These are phyloP conservation scores for Thalassiosira mediterranea DNA, from an alignment of 352 stramenopile species.

Conservation along the genomic window DNA sequence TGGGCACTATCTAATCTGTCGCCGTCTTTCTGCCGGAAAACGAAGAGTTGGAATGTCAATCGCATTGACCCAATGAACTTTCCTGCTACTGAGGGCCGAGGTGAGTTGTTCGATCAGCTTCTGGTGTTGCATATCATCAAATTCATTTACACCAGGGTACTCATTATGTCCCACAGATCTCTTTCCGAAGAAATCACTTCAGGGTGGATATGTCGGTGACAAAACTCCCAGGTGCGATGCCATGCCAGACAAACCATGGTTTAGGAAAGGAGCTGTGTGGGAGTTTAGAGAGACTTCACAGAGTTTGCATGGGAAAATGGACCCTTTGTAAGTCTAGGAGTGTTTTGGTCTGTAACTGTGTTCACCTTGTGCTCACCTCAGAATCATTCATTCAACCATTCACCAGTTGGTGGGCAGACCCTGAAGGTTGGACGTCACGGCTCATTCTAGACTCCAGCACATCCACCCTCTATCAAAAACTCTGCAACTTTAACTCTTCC, in stretches of 20 bases:
- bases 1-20: no score
- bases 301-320: conserved; percentile 36
- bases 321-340: conserved; percentile 45
- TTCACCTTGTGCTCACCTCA: conserved; percentile 45
- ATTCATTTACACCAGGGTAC: no score
- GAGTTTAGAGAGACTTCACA: conserved; percentile 46
- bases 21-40: conserved; percentile 44
- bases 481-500: conserved; percentile 28
- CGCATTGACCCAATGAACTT: background rate
- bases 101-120: conserved; percentile 35
- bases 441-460: conserved; percentile 14
- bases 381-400: conserved; percentile 1
- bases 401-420: conserved; percentile 8
- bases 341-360: conserved; percentile 25
- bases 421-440: background rate
- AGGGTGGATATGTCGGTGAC: conserved; percentile 65
- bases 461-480: conserved; percentile 37
- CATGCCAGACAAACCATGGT: conserved; percentile 46
- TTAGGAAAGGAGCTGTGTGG: conserved; percentile 47
- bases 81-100: background rate
- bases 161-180: no score
- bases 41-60: conserved; percentile 64
- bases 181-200: conserved; percentile 46
- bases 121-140: no score
- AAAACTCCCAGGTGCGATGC: conserved; percentile 56